Base-by-base conservation (phyloP, 2,329 filamentous ascomycete genomes). In the Colletotrichum simmondsii region DNA sequence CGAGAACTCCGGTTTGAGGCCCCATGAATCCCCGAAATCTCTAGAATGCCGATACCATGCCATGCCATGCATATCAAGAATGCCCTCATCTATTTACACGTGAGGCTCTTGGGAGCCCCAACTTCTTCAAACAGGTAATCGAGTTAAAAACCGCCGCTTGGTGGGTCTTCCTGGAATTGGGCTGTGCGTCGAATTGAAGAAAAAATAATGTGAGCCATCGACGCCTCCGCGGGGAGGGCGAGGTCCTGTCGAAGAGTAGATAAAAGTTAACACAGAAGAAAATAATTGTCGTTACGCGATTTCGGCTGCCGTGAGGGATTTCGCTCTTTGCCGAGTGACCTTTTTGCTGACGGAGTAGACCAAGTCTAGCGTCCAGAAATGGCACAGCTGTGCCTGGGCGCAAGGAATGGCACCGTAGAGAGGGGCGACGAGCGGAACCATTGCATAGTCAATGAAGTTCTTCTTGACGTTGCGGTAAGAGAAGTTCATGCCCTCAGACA, bases 301-400 rank as follows among this genome's bases (percentile, higher is more conserved):
- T 54, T 85, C 80, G 30, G 82, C 83, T n/a, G 80, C 81, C 56
- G 81, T 83, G 63, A 85, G 74, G 3, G 85, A 84, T 71, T 86
- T 86, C 37, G 84, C 81, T 75, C 86, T 82, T 79, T 88, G 85
- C 70, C 89, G 82, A 2, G 86, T 89, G 77, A 90, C 88, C 79
- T 94, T 94, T 81, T 91, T 90, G 83, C 91, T 93, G 77, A 94
- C 92, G 0, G 90, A 89, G 81, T 94, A 94, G 12, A 92, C 90
- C 75, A 94, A 80, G 68, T 92, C 86, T 42, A 92, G 84, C 0
- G 91, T 93, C 88, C 91, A 94, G 78, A 94, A 90, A 79, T 94
- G 92, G 78, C 87, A 89, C 67, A 94, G 81, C 75, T 92, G 89
- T 2, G 92, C 92, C 75, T 94, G 91, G 5, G 91, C 85, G 56